These are phyloP conservation scores for Podospora sp. DNA, from an alignment of 495 filamentous ascomycete species.

Conservation along the genomic window DNA sequence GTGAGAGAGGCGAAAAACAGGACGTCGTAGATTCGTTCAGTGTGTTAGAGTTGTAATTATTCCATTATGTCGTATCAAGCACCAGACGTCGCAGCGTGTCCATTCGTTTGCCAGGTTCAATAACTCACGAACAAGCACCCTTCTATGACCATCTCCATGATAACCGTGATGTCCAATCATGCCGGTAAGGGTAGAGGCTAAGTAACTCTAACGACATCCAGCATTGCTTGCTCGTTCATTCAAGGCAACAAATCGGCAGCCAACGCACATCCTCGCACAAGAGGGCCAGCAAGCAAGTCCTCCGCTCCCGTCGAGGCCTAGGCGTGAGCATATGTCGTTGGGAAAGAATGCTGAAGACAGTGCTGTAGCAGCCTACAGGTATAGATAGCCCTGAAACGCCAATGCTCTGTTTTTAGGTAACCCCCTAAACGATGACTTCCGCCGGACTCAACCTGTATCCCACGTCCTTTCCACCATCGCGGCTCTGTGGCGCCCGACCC, in stretches of 20 bases:
- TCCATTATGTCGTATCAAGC: too few relatives aligned
- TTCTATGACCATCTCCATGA: not conserved
- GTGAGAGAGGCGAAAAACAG: too few relatives aligned
- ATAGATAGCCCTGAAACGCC: conserved; percentile 9
- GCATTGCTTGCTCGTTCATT: not conserved
- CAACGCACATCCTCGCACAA: not conserved
- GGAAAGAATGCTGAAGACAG: not conserved
- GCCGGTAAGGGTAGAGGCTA: not conserved
- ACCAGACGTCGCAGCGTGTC: too few relatives aligned
- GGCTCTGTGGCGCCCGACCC: not conserved
- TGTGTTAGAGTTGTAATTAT: too few relatives aligned
- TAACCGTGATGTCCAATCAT: not conserved
- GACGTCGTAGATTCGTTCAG: too few relatives aligned
- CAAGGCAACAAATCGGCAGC: not conserved
- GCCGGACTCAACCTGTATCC: not conserved
- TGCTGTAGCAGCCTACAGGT: not conserved
- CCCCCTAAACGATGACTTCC: not conserved
- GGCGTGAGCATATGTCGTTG: not conserved
- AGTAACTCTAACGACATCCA: not conserved
- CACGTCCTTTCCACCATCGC: not conserved
- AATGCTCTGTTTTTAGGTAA: conserved; percentile 5
- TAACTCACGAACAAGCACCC: not conserved
- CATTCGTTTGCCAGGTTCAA: not conserved
- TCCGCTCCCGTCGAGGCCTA: not conserved
- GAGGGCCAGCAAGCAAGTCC: not conserved